Percentiles rank a stretch among this genome's conserved stretches.
These are phyloP conservation scores for Breynia disticha DNA, from an alignment of 441 rosid genomes.

Conservation along the genomic window DNA sequence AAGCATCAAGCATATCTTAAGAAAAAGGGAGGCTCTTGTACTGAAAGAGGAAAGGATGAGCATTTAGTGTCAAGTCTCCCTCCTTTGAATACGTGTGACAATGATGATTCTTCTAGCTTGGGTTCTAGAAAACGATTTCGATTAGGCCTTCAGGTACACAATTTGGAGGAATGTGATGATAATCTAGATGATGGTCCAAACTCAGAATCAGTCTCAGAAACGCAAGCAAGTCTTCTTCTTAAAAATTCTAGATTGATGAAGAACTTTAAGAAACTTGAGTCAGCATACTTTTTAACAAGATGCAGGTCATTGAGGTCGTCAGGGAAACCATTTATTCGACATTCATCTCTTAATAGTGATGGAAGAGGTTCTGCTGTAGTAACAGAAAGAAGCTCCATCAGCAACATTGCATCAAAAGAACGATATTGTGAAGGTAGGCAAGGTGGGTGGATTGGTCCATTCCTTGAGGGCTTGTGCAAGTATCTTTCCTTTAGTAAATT, in stretches of 20 bases:
- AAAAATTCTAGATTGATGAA: slow-evolving; percentile 71
- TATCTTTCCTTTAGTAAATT: slow-evolving; percentile 72
- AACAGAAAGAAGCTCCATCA: slow-evolving; percentile 74
- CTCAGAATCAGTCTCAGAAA: slow-evolving; percentile 27
- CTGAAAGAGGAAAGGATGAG: slow-evolving; percentile 38
- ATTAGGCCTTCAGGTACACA: slow-evolving; percentile 29
- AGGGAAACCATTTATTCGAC: slow-evolving; percentile 37
- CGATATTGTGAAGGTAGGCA: slow-evolving; percentile 28
- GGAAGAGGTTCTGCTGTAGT: slow-evolving; percentile 59
- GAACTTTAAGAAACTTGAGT: slow-evolving; percentile 84
- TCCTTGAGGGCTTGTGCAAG: slow-evolving; percentile 91
- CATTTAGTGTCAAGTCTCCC: slow-evolving; percentile 37
- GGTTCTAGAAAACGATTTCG: slow-evolving; percentile 70
- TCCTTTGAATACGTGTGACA: slow-evolving; percentile 23
- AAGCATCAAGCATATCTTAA: slow-evolving; percentile 48
- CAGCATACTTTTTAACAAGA: slow-evolving; percentile 81
- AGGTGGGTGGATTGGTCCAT: slow-evolving; percentile 85
- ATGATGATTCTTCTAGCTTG: slow-evolving; percentile 40
- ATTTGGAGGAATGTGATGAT: slow-evolving; percentile 38
- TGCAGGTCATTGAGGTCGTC: slow-evolving; percentile 43
- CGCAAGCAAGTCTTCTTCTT: slow-evolving; percentile 44
- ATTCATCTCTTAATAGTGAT: slow-evolving; percentile 57
- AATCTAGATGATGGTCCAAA: slow-evolving; percentile 31
- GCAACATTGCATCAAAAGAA: slow-evolving; percentile 49
- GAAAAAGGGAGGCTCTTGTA: slow-evolving; percentile 38